Evolutionary conservation across 192 early-diverging fungal species (phyloP), one percentile per base, ranked within the genome.

Genomic region (Backusella tarrabulga): DNA sequence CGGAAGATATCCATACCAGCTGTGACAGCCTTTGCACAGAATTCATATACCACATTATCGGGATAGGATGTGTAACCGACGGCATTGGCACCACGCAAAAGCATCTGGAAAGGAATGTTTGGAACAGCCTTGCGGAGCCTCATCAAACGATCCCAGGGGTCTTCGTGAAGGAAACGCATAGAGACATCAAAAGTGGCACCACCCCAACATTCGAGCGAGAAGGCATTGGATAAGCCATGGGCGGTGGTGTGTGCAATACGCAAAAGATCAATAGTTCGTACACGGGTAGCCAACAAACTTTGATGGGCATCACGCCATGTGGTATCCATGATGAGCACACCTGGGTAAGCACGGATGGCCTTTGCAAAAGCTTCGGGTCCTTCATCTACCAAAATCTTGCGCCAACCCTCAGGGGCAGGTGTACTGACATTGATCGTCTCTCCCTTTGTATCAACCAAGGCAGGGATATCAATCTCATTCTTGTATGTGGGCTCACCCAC

Each of bases 231-330:
- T 73, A 98, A 83, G 17, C 93, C 96, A 83, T 95, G 94, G 2
- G 95, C 90, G 3, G 97, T 98, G n/a, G 90, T 87, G 4, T 90
- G 85, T 6, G 97, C 97, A 86, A 97, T 95, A 67, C 90, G 89
- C 71, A 93, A 68, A n/a, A 90, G 76, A 85, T 90, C 88, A 84
- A 95, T 92, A 1, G 97, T 98, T 78, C 97, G 91, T 50, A 98
- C 94, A 71, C 96, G 94, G 11, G 97, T 98, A 5, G 97, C 97
- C 66, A 98, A 86, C 77, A 98, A 88, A 85, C 90, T 92, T 87
- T 98, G 97, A 81, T 98, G 97, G 41, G 96, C 96, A 83, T 97
- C 96, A 81, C 94, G 88, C 97, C 96, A 97, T 15, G 96, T 98
- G 17, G 97, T 98, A 82, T 98, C 97, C 91, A 96, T 98, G 73